Evolutionary conservation across 768 basidiomycete species (phyloP), one percentile per base, ranked within the genome.

Genomic region (Auricularia auricula-judae): DNA sequence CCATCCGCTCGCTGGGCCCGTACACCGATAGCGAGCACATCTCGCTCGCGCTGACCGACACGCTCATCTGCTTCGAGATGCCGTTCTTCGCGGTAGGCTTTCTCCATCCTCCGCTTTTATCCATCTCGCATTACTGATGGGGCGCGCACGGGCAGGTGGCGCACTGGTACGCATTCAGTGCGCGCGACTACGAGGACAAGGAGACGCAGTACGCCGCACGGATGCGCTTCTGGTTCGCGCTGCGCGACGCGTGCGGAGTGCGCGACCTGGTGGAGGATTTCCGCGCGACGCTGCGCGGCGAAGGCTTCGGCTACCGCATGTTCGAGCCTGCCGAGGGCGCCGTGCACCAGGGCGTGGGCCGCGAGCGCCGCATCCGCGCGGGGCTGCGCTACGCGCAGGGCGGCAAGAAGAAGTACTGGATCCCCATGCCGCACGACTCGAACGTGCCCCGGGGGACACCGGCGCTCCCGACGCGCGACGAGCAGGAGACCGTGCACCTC

Each of bases 321-420:
- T 99, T 96, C 72, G 97, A 99, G 72, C 96, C 97, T 2, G 91
- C 89, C 47, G 95, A 97, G 72, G 95, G 94, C 1, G 84, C 84
- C 66, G 87, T 98, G 74, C 96, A 99, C 71, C 86, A 93, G 66
- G 97, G 96, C 43, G 81, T 81, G 1, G 95, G 91, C 0, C 80
- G 95, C 39, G 93, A 93, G 62, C 80, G 87, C 43, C 82, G 97
- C 2, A 96, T 98, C 64, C 81, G 87, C 53, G 97, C 97, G 0
- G 97, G 97, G 1, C 78, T 99, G 43, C 82, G 97, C 29, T 99
- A 99, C 71, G 85, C 86, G 59, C 84, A 88, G 63, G 93, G 93
- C n/a, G 97, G 96, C 1, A 84, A 86, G 72, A 80, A 81, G 64
- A 99, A 99, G 76, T 99, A 99, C 74, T 99, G 97, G 97, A 79